Conservation (phyloP, 371 early-diverging fungal species). For the Rhizopus microsporus region DNA sequence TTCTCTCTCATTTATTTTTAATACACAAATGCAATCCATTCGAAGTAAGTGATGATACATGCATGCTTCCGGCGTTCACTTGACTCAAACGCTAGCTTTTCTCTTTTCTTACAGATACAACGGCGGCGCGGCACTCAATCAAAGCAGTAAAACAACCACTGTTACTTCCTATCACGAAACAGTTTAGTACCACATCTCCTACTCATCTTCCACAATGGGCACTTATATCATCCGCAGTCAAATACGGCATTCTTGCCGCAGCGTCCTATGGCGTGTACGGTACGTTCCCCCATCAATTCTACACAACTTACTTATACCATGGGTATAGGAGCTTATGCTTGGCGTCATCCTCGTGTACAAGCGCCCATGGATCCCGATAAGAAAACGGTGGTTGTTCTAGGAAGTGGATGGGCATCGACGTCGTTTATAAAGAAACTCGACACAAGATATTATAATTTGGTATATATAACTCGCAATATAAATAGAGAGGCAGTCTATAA, state of each 20-base stretch:
- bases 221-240: constrained; percentile 30
- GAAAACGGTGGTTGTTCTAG: constrained; percentile 80
- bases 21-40: too few species aligned
- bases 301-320: too few species aligned
- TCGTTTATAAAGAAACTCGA: constrained; percentile 76
- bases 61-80: too few species aligned
- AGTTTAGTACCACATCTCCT: too few species aligned
- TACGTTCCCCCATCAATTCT: constrained; percentile 12
- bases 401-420: constrained; percentile 86
- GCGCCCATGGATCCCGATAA: constrained; percentile 70
- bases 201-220: too few species aligned
- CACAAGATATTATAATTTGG: constrained; percentile 76
- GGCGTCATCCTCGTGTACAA: constrained; percentile 69
- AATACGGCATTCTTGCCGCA: constrained; percentile 37
- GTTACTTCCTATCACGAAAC: too few species aligned
- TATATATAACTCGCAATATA: constrained; percentile 29
- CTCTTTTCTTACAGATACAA: too few species aligned
- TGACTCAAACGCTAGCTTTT: too few species aligned
- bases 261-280: constrained; percentile 41
- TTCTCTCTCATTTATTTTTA: too few species aligned
- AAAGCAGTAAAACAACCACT: too few species aligned
- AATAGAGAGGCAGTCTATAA: neutral
- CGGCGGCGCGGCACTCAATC: too few species aligned
- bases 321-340: constrained; percentile 44
- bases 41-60: too few species aligned